Percentiles rank a stretch among this genome's conserved stretches.
phyloP scores from a whole-genome alignment of 202 grass and related monocot species.

The Saccharum hybrid region DNA sequence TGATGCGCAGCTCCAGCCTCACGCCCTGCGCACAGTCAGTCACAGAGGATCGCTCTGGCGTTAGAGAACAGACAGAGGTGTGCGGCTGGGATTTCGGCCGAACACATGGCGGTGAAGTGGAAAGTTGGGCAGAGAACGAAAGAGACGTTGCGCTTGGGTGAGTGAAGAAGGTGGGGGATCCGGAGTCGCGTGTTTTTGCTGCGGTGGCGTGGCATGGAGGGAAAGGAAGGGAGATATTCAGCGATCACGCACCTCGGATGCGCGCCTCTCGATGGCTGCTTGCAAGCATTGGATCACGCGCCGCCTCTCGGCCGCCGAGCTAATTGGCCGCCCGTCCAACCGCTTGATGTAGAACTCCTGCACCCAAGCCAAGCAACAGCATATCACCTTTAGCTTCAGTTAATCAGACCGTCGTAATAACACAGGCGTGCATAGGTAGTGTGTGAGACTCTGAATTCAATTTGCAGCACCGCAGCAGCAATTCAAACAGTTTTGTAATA shows the following conservation, averaged over 20 bases:
- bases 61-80: slow-evolving; percentile 16
- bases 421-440: neutral
- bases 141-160: slow-evolving; percentile 16
- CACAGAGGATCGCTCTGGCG: neutral
- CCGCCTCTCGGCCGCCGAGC: slow-evolving; percentile 78
- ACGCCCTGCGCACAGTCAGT: slow-evolving; percentile 51
- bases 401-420: neutral
- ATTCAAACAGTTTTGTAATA: neutral
- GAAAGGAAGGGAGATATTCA: slow-evolving; percentile 45
- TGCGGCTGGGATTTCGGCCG: neutral
- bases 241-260: slow-evolving; percentile 66
- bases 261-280: slow-evolving; percentile 80
- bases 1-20: slow-evolving; percentile 72
- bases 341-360: slow-evolving; percentile 96
- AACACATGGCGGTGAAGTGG: slow-evolving; percentile 53
- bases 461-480: neutral
- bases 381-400: neutral
- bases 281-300: slow-evolving; percentile 92
- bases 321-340: slow-evolving; percentile 76
- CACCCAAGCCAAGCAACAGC: slow-evolving; percentile 22
- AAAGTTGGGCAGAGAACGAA: slow-evolving; percentile 34
- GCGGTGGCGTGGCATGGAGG: slow-evolving; percentile 36
- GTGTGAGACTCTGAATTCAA: neutral
- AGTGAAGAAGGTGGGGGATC: neutral
- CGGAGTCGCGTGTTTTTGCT: slow-evolving; percentile 37